A percentile compares a stretch with the other conserved stretches of the same genome.
phyloP scores from a whole-genome alignment of 2,329 filamentous ascomycete species.

The Monilinia aucupariae region DNA sequence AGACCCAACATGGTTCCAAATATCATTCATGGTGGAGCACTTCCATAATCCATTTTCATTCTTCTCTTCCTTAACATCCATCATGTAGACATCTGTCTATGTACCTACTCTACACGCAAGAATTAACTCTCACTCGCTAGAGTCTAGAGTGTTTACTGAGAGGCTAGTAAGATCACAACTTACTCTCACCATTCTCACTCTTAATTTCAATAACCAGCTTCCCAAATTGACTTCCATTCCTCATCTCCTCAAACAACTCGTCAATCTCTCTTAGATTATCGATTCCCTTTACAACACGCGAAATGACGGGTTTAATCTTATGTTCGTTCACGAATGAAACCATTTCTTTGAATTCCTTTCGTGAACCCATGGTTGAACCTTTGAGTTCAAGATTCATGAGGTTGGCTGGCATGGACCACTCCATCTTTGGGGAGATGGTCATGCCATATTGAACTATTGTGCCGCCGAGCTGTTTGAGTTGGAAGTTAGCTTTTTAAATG shows the following conservation, averaged over 20 bases:
- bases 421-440: constrained; percentile 80
- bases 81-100: not conserved
- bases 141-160: too few species aligned
- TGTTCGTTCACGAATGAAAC: constrained; percentile 71
- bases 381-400: constrained; percentile 82
- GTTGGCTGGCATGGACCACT: constrained; percentile 77
- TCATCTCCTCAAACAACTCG: constrained; percentile 80
- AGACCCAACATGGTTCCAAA: not conserved
- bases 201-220: constrained; percentile 78
- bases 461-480: constrained; percentile 55
- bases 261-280: constrained; percentile 76
- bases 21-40: not conserved
- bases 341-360: constrained; percentile 88
- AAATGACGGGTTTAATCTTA: constrained; percentile 72
- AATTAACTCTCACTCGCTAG: not conserved
- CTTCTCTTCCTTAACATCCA: not conserved
- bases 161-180: not conserved
- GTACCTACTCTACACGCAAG: not conserved
- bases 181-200: constrained; percentile 7
- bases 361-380: constrained; percentile 86
- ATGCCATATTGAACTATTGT: constrained; percentile 87
- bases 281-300: constrained; percentile 65
- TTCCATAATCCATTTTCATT: not conserved
- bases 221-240: constrained; percentile 78
- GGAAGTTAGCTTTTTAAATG: not conserved